These are phyloP conservation scores for Erysiphe pulchra DNA, from an alignment of 2,329 filamentous ascomycete species.

Conservation along the genomic window DNA sequence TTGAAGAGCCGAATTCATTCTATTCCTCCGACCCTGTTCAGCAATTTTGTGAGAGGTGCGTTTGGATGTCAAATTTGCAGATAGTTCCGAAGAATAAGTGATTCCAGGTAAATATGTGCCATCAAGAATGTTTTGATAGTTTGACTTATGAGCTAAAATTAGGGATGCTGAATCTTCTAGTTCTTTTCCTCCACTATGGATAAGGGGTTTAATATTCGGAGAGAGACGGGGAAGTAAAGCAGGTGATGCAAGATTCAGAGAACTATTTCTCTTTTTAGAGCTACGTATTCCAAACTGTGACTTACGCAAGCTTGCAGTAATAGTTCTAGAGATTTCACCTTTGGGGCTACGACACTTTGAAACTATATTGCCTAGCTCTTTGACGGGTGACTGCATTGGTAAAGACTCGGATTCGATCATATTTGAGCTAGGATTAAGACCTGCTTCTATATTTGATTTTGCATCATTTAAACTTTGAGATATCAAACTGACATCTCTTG, in stretches of 20 bases:
- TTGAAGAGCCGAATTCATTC: slow-evolving; percentile 81
- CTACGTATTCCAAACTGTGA: slow-evolving; percentile 27
- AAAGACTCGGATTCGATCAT: slow-evolving; percentile 14
- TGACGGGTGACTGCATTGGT: slow-evolving; percentile 20
- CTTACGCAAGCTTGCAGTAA: slow-evolving; percentile 20
- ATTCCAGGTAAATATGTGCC: slow-evolving; percentile 78
- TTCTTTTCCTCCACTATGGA: slow-evolving; percentile 34
- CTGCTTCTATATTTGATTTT: slow-evolving; percentile 22
- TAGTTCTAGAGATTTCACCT: slow-evolving; percentile 24
- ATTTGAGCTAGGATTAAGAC: slow-evolving; percentile 3
- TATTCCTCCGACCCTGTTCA: slow-evolving; percentile 81
- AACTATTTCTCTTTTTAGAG: slow-evolving; percentile 44
- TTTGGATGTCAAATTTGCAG: slow-evolving; percentile 85
- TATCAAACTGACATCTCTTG: background rate
- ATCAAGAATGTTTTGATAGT: slow-evolving; percentile 92
- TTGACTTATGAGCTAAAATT: slow-evolving; percentile 77
- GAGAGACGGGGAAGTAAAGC: slow-evolving; percentile 75
- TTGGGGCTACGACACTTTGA: slow-evolving; percentile 25
- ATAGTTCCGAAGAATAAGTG: slow-evolving; percentile 71
- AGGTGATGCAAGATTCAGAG: slow-evolving; percentile 57
- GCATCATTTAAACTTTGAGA: slow-evolving; percentile 19
- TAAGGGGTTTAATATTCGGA: slow-evolving; percentile 74
- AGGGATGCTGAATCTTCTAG: slow-evolving; percentile 38
- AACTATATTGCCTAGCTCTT: slow-evolving; percentile 14
- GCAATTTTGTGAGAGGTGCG: slow-evolving; percentile 94